A percentile compares a stretch with the other conserved stretches of the same genome.
Evolutionary conservation across 208 protist genomes (phyloP).

Genomic region (Leishmania martiniquensis): DNA sequence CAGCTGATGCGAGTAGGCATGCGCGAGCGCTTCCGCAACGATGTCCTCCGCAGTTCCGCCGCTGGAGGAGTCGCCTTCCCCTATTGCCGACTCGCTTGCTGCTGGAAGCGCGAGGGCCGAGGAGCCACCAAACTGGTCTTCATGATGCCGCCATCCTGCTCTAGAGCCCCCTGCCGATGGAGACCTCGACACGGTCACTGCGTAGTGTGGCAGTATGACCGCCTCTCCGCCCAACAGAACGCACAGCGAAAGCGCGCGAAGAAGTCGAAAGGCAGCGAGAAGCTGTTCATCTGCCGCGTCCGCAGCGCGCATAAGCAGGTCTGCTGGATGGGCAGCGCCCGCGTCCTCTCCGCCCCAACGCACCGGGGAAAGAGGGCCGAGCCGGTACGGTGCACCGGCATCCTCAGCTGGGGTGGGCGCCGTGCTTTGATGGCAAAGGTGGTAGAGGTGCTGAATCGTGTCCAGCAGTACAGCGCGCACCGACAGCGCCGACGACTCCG

Average conservation of each 20-base stretch:
- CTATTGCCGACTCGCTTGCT: neutral
- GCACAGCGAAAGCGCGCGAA: constrained; percentile 24
- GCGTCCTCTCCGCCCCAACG: neutral
- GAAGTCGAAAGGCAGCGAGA: constrained; percentile 23
- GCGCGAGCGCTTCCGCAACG: constrained; percentile 5
- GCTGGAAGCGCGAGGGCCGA: neutral
- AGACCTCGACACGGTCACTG: neutral
- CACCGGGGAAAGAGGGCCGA: neutral
- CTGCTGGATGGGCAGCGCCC: neutral
- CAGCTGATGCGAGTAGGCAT: constrained; percentile 28
- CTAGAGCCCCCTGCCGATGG: neutral
- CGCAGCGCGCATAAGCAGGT: neutral
- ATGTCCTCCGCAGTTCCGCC: constrained; percentile 20
- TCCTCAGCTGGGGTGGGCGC: neutral
- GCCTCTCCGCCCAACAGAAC: constrained; percentile 16
- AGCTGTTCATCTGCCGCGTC: constrained; percentile 6
- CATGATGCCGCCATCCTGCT: neutral
- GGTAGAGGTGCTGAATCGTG: constrained; percentile 17
- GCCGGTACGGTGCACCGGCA: neutral
- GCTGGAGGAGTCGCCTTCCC: neutral
- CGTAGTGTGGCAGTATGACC: neutral
- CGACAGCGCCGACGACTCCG: constrained; percentile 7
- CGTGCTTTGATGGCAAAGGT: neutral
- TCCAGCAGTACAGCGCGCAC: constrained; percentile 8
- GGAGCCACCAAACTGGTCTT: neutral